Percentiles rank a stretch among this genome's conserved stretches.
Conservation (phyloP, 2,329 filamentous ascomycete genomes). For the Sporothrix globosa region DNA sequence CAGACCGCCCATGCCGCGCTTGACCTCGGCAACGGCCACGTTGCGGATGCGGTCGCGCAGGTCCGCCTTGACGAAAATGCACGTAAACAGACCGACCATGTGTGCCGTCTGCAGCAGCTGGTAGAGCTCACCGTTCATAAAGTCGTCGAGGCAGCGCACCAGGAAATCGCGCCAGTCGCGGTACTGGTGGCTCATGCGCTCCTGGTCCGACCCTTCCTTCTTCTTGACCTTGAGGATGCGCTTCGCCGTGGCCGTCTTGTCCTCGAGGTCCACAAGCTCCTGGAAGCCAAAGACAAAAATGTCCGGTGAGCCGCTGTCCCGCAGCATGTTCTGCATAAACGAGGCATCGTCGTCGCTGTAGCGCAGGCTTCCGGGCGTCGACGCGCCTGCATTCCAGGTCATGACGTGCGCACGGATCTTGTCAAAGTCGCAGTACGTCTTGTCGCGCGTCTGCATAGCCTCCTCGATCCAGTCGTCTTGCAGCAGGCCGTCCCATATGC, state of each 20-base stretch:
- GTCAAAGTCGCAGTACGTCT: slow-evolving; percentile 82
- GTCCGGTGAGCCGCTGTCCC: slow-evolving; percentile 77
- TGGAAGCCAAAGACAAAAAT: slow-evolving; percentile 96
- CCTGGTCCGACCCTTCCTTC: slow-evolving; percentile 75
- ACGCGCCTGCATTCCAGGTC: slow-evolving; percentile 98
- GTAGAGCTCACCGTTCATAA: slow-evolving; percentile 78
- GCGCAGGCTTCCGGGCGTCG: slow-evolving; percentile 80
- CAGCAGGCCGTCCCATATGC: slow-evolving; percentile 88
- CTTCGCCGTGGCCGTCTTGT: slow-evolving; percentile 97
- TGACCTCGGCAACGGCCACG: slow-evolving; percentile 80
- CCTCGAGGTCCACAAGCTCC: slow-evolving; percentile 95
- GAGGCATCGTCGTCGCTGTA: slow-evolving; percentile 69
- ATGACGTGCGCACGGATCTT: slow-evolving; percentile 79
- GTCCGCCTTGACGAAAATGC: slow-evolving; percentile 86
- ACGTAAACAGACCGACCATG: slow-evolving; percentile 92
- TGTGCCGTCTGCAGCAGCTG: slow-evolving; percentile 85
- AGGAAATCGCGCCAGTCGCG: slow-evolving; percentile 94
- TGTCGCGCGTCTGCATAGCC: slow-evolving; percentile 82
- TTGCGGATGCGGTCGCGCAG: slow-evolving; percentile 76
- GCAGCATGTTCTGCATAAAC: slow-evolving; percentile 81
- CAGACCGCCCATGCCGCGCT: slow-evolving; percentile 91
- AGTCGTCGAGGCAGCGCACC: slow-evolving; percentile 77
- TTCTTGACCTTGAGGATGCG: slow-evolving; percentile 91
- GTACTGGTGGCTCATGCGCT: slow-evolving; percentile 96
- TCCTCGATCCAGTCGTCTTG: slow-evolving; percentile 93